Evolutionary conservation across 768 basidiomycete genomes (phyloP), one percentile per base, ranked within the genome.

Genomic region (Psilocybe cubensis): DNA sequence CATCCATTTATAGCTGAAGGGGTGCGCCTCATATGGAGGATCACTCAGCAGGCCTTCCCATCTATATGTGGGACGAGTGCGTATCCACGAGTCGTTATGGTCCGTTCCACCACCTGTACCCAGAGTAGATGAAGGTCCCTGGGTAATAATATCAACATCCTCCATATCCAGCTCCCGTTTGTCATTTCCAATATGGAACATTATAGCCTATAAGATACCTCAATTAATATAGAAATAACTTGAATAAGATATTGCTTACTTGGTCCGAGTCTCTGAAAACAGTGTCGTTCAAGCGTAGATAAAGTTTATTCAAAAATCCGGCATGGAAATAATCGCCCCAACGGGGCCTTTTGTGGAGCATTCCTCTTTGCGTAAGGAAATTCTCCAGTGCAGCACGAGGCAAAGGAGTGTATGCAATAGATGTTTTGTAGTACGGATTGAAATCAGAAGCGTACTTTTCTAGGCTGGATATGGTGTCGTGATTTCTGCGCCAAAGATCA

Each of bases 81-180:
- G 81, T 50, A 91, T 86, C 41, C 74, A 75, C 1, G 76, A 71
- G 58, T 85, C 83, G 64, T 91, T 84, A 59, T 89, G 82, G 64
- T 90, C 86, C 0, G 90, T 91, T 4, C 86, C 87, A n/a, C 77
- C 83, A 1, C 86, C 86, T 1, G 86, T 88, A 3, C 84, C 88
- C 20, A 87, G 68, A 3, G 82, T 83, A 2, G 87, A 86, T 1
- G 81, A 69, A 35, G 72, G 76, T 14, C 69, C 75, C 50, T 76
- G 79, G 2, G 82, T 81, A 52, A 83, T 75, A 12, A 79, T 54
- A 61, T 88, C 86, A 35, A 91, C 70, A 27, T 85, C 82, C 53
- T 85, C 80, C 83, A 91, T 86, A 61, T 87, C 83, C 25, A 86
- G 70, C 65, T 85, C 79, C 4, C 74, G 72, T 24, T 67, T 65